Evolutionary conservation across 768 basidiomycete genomes (phyloP).

Genomic region (Amanita fuliginea): DNA sequence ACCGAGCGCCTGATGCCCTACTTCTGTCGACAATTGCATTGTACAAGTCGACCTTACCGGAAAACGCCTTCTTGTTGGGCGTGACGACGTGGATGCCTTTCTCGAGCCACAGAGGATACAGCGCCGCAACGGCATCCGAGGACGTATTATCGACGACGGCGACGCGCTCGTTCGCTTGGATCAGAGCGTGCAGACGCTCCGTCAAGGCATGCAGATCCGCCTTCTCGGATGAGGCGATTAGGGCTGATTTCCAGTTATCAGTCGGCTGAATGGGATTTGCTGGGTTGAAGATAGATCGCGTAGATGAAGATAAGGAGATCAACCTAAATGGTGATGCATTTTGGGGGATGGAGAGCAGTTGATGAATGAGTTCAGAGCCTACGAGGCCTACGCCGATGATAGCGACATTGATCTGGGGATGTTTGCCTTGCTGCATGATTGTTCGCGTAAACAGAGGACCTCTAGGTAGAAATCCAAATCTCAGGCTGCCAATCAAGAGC

Average conservation of each 20-base stretch:
- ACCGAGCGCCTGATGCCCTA: slow-evolving; percentile 48
- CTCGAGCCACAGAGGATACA: slow-evolving; percentile 73
- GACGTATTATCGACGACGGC: slow-evolving; percentile 92
- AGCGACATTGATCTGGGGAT: slow-evolving; percentile 39
- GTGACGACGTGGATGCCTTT: slow-evolving; percentile 84
- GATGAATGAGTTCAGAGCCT: slow-evolving; percentile 76
- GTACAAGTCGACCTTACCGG: slow-evolving; percentile 59
- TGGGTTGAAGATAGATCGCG: slow-evolving; percentile 41
- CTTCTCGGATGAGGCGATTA: slow-evolving; percentile 30
- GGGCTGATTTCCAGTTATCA: slow-evolving; percentile 24
- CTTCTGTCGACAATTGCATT: slow-evolving; percentile 54
- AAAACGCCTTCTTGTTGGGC: slow-evolving; percentile 97
- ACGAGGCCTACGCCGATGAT: slow-evolving; percentile 91
- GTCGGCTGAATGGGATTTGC: slow-evolving; percentile 26
- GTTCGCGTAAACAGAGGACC: not conserved
- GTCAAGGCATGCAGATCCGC: slow-evolving; percentile 38
- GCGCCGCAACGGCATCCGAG: slow-evolving; percentile 63
- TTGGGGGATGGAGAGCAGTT: slow-evolving; percentile 60
- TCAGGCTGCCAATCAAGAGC: not conserved
- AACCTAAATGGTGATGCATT: slow-evolving; percentile 47
- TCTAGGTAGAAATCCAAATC: not conserved
- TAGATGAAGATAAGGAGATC: slow-evolving; percentile 62
- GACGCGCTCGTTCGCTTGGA: slow-evolving; percentile 34
- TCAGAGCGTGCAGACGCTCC: slow-evolving; percentile 33
- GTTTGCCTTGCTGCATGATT: slow-evolving; percentile 2